Percentiles rank a stretch among this genome's conserved stretches.
These are phyloP conservation scores for Wickerhamiella shivajii DNA, from an alignment of 805 yeast species.

Conservation along the genomic window DNA sequence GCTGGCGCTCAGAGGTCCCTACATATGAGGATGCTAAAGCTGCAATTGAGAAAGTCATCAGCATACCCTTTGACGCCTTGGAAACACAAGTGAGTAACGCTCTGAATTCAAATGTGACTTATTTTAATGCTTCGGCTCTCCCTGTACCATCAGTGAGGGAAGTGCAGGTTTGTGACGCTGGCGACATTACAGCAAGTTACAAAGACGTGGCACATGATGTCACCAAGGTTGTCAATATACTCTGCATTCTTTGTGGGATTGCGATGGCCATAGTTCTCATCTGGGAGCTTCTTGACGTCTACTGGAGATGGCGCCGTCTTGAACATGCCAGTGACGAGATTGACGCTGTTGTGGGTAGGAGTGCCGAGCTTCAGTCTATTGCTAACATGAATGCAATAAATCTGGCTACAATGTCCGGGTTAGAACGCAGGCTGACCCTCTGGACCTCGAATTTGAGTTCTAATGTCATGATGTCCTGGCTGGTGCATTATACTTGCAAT, in stretches of 20 bases:
- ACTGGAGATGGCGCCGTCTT: slow-evolving; percentile 10
- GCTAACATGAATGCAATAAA: slow-evolving; percentile 7
- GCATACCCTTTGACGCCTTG: slow-evolving; percentile 43
- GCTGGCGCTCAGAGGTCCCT: slow-evolving; percentile 41
- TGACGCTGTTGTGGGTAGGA: slow-evolving; percentile 6
- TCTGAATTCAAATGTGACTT: background rate
- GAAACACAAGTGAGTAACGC: slow-evolving; percentile 25
- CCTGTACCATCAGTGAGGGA: background rate
- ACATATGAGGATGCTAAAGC: slow-evolving; percentile 50
- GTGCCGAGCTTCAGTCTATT: slow-evolving; percentile 1
- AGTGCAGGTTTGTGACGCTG: slow-evolving; percentile 7
- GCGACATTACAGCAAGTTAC: slow-evolving; percentile 2
- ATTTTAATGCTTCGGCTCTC: background rate
- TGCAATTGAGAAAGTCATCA: slow-evolving; percentile 38
- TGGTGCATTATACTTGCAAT: slow-evolving; percentile 37
- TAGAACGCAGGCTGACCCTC: background rate
- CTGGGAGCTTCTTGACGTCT: slow-evolving; percentile 6
- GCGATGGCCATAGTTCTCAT: slow-evolving; percentile 7
- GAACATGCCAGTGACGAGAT: slow-evolving; percentile 7
- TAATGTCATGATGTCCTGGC: slow-evolving; percentile 28
- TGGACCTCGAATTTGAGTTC: background rate
- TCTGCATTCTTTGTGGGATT: slow-evolving; percentile 10
- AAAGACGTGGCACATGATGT: slow-evolving; percentile 2
- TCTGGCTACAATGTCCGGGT: slow-evolving; percentile 3
- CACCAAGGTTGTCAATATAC: background rate